Evolutionary conservation across 2,329 filamentous ascomycete genomes (phyloP).

Genomic region (Ophiostoma angusticollis): DNA sequence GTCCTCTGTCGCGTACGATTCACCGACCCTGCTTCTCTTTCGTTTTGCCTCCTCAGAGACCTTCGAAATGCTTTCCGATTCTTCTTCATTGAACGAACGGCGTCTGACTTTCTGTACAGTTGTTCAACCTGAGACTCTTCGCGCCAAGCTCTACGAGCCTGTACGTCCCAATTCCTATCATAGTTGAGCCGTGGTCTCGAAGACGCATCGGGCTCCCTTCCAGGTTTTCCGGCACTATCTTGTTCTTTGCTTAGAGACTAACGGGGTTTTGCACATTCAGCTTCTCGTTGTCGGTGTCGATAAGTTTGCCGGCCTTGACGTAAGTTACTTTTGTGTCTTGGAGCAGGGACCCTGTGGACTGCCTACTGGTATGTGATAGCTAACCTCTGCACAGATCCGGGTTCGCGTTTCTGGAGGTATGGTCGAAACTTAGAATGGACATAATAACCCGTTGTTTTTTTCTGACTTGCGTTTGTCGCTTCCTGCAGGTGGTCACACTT

Average conservation of each 20-base stretch:
- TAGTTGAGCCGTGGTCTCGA: no score
- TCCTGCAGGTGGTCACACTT: conserved; percentile 15
- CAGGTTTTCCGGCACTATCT: neutral
- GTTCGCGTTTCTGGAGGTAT: conserved; percentile 84
- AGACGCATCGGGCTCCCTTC: no score
- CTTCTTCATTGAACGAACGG: neutral
- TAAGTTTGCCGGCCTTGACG: conserved; percentile 59
- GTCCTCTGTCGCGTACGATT: conserved; percentile 48
- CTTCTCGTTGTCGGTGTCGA: conserved; percentile 91
- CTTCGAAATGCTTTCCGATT: no score
- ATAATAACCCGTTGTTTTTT: conserved; percentile 6
- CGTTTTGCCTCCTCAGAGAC: neutral
- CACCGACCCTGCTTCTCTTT: neutral
- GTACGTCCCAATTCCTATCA: no score
- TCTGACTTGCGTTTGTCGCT: conserved; percentile 27
- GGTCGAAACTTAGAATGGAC: conserved; percentile 22
- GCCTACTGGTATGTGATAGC: neutral
- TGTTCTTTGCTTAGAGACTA: neutral
- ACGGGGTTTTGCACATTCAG: conserved; percentile 1
- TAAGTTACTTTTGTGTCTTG: conserved; percentile 9
- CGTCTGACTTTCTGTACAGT: conserved; percentile 9
- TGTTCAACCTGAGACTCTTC: conserved; percentile 15
- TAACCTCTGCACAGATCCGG: conserved; percentile 47
- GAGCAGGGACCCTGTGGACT: neutral
- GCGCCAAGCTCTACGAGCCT: conserved; percentile 80